Evolutionary conservation across 2,329 filamentous ascomycete genomes (phyloP).

Genomic region (Periconia macrospinosa): DNA sequence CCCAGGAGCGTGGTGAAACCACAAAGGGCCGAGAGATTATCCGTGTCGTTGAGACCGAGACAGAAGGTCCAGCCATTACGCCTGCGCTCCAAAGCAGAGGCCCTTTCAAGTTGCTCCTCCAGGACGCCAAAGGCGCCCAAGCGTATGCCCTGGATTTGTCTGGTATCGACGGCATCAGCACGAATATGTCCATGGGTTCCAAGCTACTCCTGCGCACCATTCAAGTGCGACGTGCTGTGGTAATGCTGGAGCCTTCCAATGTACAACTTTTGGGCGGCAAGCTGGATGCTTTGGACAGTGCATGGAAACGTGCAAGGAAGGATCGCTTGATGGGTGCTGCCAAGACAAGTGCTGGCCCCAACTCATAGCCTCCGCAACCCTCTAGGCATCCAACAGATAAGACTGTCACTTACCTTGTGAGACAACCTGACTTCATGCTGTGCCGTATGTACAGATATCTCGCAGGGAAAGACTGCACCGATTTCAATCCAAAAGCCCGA

Average conservation of each 20-base stretch:
- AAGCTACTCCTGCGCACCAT: conserved; percentile 74
- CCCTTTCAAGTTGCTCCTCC: conserved; percentile 79
- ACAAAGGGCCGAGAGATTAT: conserved; percentile 81
- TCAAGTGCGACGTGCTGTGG: conserved; percentile 71
- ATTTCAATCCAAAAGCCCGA: no score
- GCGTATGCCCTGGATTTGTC: conserved; percentile 74
- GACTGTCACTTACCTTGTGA: no score
- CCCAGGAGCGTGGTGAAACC: conserved; percentile 70
- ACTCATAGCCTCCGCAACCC: no score
- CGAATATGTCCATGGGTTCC: conserved; percentile 73
- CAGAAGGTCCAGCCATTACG: conserved; percentile 38
- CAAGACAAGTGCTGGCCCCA: background rate
- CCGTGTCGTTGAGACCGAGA: conserved; percentile 62
- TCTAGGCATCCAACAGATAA: no score
- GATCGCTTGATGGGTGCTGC: conserved; percentile 66
- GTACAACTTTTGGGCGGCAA: conserved; percentile 83
- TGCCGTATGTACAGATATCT: no score
- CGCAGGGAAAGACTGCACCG: no score
- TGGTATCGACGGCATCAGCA: conserved; percentile 64
- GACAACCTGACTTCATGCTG: no score
- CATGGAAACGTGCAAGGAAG: conserved; percentile 75
- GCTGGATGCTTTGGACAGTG: conserved; percentile 76
- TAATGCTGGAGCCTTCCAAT: conserved; percentile 73
- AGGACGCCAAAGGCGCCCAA: conserved; percentile 71
- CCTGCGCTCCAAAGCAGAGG: conserved; percentile 48